phyloP scores from a whole-genome alignment of 345 rosid genomes.

The Brassica cretica region DNA sequence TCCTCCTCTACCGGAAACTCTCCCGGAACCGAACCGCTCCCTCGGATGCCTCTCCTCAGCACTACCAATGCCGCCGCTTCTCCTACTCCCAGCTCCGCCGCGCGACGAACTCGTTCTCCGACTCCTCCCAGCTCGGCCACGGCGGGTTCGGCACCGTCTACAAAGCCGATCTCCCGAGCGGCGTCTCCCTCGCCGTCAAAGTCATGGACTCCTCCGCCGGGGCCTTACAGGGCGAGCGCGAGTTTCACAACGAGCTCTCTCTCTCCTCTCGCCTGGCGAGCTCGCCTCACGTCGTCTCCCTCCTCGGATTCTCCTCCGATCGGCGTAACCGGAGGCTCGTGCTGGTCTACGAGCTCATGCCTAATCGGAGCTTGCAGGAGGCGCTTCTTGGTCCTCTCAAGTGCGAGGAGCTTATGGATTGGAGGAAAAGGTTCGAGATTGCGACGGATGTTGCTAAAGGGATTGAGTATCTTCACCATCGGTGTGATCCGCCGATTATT shows the following conservation, averaged over 20 bases:
- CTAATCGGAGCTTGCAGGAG: conserved; percentile 69
- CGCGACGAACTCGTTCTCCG: conserved; percentile 70
- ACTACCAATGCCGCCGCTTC: conserved; percentile 65
- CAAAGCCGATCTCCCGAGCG: conserved; percentile 52
- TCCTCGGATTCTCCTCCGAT: conserved; percentile 68
- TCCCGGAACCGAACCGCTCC: conserved; percentile 77
- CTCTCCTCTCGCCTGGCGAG: conserved; percentile 61
- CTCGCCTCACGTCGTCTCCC: conserved; percentile 65
- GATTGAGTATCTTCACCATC: conserved; percentile 71
- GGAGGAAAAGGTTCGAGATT: conserved; percentile 51
- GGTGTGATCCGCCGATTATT: conserved; percentile 55
- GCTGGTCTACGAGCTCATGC: conserved; percentile 74
- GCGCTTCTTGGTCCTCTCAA: conserved; percentile 59
- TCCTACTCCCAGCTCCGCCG: conserved; percentile 78
- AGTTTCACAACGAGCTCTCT: conserved; percentile 77
- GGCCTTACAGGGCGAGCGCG: conserved; percentile 72
- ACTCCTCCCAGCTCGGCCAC: conserved; percentile 79
- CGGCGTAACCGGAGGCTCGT: conserved; percentile 51
- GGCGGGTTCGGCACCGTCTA: conserved; percentile 91
- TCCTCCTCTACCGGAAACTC: conserved; percentile 68
- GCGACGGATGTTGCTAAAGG: conserved; percentile 74
- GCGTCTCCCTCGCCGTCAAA: conserved; percentile 62
- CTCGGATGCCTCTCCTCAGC: conserved; percentile 58
- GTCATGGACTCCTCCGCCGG: conserved; percentile 59
- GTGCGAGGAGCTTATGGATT: conserved; percentile 68